phyloP scores from a whole-genome alignment of 2,329 filamentous ascomycete species.

The Ascochyta lentis region DNA sequence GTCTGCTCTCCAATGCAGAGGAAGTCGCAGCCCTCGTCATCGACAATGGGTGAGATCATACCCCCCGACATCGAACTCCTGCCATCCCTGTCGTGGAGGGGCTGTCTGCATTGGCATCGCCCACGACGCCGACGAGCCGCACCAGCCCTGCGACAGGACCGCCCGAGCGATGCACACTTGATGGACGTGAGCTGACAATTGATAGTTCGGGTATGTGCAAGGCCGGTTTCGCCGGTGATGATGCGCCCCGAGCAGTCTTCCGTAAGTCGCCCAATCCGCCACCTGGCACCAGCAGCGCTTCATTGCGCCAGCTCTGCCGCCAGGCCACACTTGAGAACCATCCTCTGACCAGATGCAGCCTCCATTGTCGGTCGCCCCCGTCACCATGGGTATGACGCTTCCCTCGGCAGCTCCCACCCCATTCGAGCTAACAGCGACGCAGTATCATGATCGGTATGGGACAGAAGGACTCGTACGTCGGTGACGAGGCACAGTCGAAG shows the following conservation, averaged over 20 bases:
- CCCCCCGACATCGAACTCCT: constrained; percentile 41
- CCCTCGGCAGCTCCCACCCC: constrained; percentile 22
- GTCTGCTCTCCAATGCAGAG: constrained; percentile 66
- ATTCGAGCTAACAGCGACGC: constrained; percentile 51
- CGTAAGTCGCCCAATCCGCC: constrained; percentile 72
- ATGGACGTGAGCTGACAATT: constrained; percentile 47
- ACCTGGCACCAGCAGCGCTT: constrained; percentile 21
- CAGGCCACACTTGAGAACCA: constrained; percentile 16
- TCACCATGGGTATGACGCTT: constrained; percentile 90
- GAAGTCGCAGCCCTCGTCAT: constrained; percentile 99
- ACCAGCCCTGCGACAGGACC: constrained; percentile 33
- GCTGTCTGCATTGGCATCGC: constrained; percentile 37
- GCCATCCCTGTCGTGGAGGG: constrained; percentile 49
- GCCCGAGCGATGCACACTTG: constrained; percentile 25
- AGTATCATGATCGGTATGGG: constrained; percentile 99
- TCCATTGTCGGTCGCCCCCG: constrained; percentile 99
- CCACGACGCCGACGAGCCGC: constrained; percentile 31
- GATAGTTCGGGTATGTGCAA: constrained; percentile 99
- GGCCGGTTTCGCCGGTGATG: constrained; percentile 99
- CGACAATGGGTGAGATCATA: constrained; percentile 98
- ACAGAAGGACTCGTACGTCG: constrained; percentile 99
- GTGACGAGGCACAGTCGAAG: constrained; percentile 99
- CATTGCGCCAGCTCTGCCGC: constrained; percentile 9
- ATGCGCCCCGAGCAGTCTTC: constrained; percentile 99
- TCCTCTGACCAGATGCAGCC: constrained; percentile 62